Evolutionary conservation across 306 rosid species (phyloP), one percentile per base, ranked within the genome.

Genomic region (Cicer judaicum): DNA sequence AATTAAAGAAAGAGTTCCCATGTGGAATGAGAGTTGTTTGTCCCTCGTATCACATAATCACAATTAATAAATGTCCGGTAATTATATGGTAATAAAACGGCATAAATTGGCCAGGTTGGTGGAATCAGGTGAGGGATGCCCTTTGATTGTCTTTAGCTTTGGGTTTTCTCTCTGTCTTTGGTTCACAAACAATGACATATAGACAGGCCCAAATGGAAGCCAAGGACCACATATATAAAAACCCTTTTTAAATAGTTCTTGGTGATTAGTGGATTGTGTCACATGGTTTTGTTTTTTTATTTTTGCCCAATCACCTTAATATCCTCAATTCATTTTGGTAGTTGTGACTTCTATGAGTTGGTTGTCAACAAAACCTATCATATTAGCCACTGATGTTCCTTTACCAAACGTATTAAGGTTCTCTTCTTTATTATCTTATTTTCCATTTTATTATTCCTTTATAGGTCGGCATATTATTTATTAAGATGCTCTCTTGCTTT

Each of bases 61-160:
- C 24, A 84, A 77, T 72, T 72, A 70, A 77, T 72, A 39, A 50
- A 40, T 62, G 73, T 79, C 57, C 71, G 52, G 78, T 84, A 53
- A 72, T 72, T 74, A 70, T n/a, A 43, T 7, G 76, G 73, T 57
- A 67, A 60, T 80, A 63, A 77, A 75, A 69, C 81, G 57, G 71
- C 56, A 82, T 76, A 72, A 78, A 79, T 62, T 65, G 83, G 83
- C 61, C 83, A 82, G 88, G 84, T 82, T 79, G 92, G 88, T 86
- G 89, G 91, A 86, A 84, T 88, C 84, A 79, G 84, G 76, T 82
- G 84, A 78, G 83, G 83, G 75, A 73, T 84, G 89, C 67, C 72
- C 83, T 82, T 82, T 44, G 43, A 85, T 89, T 92, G 97, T 92
- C 91, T 86, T 79, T 85, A 78, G 86, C 90, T 83, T 86, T 92